Evolutionary conservation across 805 yeast genomes (phyloP).

Genomic region (Cyberlindnera saturnus): DNA sequence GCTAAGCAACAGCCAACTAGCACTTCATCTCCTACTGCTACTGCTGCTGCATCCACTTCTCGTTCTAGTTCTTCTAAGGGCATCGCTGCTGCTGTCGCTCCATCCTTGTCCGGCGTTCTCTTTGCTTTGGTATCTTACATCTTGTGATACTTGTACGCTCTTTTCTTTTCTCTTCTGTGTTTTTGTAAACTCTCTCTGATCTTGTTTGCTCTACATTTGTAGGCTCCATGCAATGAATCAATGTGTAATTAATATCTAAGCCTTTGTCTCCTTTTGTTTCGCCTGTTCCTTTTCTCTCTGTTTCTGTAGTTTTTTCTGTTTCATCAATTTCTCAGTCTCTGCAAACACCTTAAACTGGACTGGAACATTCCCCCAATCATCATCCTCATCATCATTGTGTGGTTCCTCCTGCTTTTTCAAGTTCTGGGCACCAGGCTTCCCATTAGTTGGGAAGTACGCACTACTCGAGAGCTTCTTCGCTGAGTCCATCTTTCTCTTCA

Average conservation of each 20-base stretch:
- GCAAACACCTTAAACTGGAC: slow-evolving; percentile 77
- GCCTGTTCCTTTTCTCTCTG: slow-evolving; percentile 8
- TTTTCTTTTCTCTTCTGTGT: not conserved
- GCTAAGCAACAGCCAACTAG: slow-evolving; percentile 16
- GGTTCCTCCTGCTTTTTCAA: slow-evolving; percentile 19
- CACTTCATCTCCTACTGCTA: slow-evolving; percentile 14
- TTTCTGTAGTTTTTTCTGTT: slow-evolving; percentile 22
- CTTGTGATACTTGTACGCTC: not conserved
- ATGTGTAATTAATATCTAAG: too few relatives aligned
- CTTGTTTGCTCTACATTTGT: not conserved
- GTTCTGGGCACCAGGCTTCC: slow-evolving; percentile 28
- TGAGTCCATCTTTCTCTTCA: slow-evolving; percentile 20
- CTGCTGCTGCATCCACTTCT: slow-evolving; percentile 7
- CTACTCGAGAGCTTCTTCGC: slow-evolving; percentile 21
- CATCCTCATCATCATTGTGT: slow-evolving; percentile 30
- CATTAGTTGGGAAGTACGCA: slow-evolving; percentile 29
- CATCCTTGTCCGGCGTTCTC: not conserved
- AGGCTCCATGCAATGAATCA: too few relatives aligned
- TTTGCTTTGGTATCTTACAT: not conserved
- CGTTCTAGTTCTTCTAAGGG: not conserved
- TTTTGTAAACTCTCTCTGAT: not conserved
- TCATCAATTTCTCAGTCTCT: slow-evolving; percentile 66
- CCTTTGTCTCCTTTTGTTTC: not conserved
- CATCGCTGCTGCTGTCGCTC: not conserved
- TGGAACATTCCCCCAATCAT: slow-evolving; percentile 59